These are phyloP conservation scores for Dioscorea cayenensis DNA, from an alignment of 116 monocot genomes.

Conservation along the genomic window DNA sequence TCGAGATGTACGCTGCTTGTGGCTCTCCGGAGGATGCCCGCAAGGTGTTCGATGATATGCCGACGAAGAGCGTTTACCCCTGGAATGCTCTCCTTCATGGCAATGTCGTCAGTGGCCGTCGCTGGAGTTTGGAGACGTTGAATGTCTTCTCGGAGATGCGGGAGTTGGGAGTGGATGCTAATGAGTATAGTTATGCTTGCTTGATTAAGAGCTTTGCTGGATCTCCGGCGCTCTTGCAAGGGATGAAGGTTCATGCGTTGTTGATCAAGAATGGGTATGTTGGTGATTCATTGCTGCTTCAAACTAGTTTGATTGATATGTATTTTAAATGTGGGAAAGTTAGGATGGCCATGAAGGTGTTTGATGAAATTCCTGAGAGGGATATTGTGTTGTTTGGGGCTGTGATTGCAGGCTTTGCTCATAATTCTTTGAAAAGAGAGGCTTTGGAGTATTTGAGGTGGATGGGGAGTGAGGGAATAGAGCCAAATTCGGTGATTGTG, in stretches of 20 bases:
- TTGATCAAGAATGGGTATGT: slow-evolving; percentile 60
- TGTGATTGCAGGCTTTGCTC: slow-evolving; percentile 72
- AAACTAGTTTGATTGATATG: slow-evolving; percentile 69
- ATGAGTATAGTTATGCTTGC: slow-evolving; percentile 76
- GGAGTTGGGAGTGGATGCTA: slow-evolving; percentile 37
- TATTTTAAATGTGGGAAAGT: slow-evolving; percentile 77
- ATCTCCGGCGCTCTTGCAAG: slow-evolving; percentile 44
- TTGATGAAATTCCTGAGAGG: slow-evolving; percentile 68
- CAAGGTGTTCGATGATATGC: slow-evolving; percentile 20
- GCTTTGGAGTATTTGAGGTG: slow-evolving; percentile 63
- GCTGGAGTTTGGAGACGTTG: slow-evolving; percentile 30
- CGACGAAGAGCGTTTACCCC: slow-evolving; percentile 22
- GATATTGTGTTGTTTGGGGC: slow-evolving; percentile 82
- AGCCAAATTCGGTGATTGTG: slow-evolving; percentile 67
- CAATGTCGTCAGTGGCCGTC: slow-evolving; percentile 25
- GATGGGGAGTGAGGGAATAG: slow-evolving; percentile 50
- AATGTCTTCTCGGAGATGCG: slow-evolving; percentile 54
- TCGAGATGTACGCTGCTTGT: slow-evolving; percentile 51
- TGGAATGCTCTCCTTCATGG: slow-evolving; percentile 80
- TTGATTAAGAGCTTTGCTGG: slow-evolving; percentile 78
- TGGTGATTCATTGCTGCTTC: slow-evolving; percentile 24
- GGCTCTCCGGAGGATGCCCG: slow-evolving; percentile 45
- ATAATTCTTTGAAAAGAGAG: slow-evolving; percentile 56
- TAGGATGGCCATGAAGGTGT: slow-evolving; percentile 62
- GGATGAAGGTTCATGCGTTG: slow-evolving; percentile 54